These are phyloP conservation scores for Calamus simplicifolius DNA, from an alignment of 176 grass and related monocot genomes.

Conservation along the genomic window DNA sequence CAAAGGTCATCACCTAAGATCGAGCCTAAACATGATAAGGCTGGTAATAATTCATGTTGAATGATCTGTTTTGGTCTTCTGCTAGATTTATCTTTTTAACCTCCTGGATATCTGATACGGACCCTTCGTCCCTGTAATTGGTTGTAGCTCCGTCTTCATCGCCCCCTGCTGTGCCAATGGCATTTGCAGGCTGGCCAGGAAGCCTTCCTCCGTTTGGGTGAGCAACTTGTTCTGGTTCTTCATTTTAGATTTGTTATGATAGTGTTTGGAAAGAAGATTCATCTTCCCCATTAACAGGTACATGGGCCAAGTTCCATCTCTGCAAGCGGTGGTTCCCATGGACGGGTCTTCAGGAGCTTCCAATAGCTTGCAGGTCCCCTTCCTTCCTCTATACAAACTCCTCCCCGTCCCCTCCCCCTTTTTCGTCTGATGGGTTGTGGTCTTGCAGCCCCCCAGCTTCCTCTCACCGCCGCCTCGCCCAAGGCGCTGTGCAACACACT, in stretches of 20 bases:
- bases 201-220: slow-evolving; percentile 73
- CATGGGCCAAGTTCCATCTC: slow-evolving; percentile 53
- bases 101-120: not conserved
- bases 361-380: slow-evolving; percentile 49
- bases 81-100: not conserved
- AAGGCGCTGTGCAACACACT: slow-evolving; percentile 83
- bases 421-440: not conserved
- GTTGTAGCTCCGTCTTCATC: slow-evolving; percentile 20
- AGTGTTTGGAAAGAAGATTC: too few relatives aligned
- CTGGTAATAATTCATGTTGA: slow-evolving; percentile 31
- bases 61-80: not conserved
- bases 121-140: not conserved
- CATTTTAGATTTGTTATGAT: not conserved
- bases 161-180: slow-evolving; percentile 56
- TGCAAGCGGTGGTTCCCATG: slow-evolving; percentile 68
- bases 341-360: slow-evolving; percentile 50
- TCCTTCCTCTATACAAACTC: not conserved
- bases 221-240: slow-evolving; percentile 14
- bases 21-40: slow-evolving; percentile 78
- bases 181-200: slow-evolving; percentile 66
- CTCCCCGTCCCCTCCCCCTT: not conserved
- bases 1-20: slow-evolving; percentile 44
- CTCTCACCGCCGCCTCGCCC: slow-evolving; percentile 36
- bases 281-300: slow-evolving; percentile 42
- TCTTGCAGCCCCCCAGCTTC: slow-evolving; percentile 51